Evolutionary conservation across 805 yeast genomes (phyloP).

Genomic region (Candida nitratophila): DNA sequence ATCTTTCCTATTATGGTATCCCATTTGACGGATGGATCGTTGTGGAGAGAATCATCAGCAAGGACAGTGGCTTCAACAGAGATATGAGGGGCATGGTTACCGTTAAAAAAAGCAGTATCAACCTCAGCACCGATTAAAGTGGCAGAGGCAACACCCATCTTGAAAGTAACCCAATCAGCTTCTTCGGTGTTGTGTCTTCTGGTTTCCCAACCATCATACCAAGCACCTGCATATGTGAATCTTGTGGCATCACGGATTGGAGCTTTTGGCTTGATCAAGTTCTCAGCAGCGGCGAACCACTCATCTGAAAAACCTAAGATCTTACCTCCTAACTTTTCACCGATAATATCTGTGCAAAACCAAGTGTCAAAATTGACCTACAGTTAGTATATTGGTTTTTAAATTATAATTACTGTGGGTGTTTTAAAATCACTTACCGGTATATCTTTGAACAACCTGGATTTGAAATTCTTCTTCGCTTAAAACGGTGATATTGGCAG

Average conservation of each 20-base stretch:
- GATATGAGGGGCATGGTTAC: constrained; percentile 90
- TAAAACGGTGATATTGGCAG: constrained; percentile 10
- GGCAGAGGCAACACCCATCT: constrained; percentile 81
- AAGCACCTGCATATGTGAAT: constrained; percentile 83
- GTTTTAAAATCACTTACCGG: constrained; percentile 31
- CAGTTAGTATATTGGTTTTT: constrained; percentile 6
- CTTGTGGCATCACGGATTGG: constrained; percentile 79
- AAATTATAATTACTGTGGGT: not conserved
- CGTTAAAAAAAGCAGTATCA: constrained; percentile 91
- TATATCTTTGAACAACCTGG: constrained; percentile 42
- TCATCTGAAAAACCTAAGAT: constrained; percentile 72
- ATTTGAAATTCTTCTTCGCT: constrained; percentile 35
- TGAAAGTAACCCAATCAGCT: constrained; percentile 82
- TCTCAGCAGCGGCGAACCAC: constrained; percentile 92
- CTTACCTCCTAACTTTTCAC: constrained; percentile 76
- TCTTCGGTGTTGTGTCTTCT: constrained; percentile 82
- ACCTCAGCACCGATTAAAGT: constrained; percentile 75
- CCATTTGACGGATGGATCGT: constrained; percentile 45
- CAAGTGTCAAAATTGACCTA: not conserved
- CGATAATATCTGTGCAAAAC: constrained; percentile 57
- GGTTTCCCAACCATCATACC: constrained; percentile 99
- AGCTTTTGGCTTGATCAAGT: constrained; percentile 71
- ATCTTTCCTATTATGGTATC: constrained; percentile 55
- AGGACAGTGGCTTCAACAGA: constrained; percentile 66
- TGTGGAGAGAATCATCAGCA: constrained; percentile 27